phyloP scores from a whole-genome alignment of 2,329 filamentous ascomycete genomes.

The Stachybotrys elegans region DNA sequence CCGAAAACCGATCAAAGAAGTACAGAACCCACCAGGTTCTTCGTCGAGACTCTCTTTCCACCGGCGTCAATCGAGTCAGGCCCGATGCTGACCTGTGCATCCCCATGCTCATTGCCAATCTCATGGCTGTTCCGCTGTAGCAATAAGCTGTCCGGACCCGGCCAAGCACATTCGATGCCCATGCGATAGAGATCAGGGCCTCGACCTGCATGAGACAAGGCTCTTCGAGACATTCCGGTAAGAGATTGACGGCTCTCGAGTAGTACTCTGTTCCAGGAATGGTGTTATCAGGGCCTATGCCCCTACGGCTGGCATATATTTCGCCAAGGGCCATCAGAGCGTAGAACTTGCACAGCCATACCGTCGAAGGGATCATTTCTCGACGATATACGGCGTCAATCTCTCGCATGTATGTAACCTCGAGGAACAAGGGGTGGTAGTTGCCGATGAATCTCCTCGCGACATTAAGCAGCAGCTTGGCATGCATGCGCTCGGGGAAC shows the following conservation, averaged over 20 bases:
- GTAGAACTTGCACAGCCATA: constrained; percentile 38
- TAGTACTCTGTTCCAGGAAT: constrained; percentile 40
- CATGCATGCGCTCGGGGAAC: constrained; percentile 22
- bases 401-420: constrained; percentile 29
- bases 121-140: constrained; percentile 29
- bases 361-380: constrained; percentile 17
- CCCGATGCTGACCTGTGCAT: constrained; percentile 29
- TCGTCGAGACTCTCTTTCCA: constrained; percentile 18
- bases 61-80: constrained; percentile 12
- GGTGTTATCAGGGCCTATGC: constrained; percentile 16
- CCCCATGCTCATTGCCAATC: constrained; percentile 34
- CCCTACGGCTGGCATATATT: constrained; percentile 34
- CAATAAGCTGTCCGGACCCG: constrained; percentile 25
- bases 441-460: constrained; percentile 23
- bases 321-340: constrained; percentile 38
- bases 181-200: constrained; percentile 26
- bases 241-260: constrained; percentile 30
- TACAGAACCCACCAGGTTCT: constrained; percentile 29
- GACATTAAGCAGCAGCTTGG: constrained; percentile 22
- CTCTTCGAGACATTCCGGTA: constrained; percentile 36
- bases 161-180: constrained; percentile 28
- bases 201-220: constrained; percentile 39
- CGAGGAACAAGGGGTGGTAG: constrained; percentile 26
- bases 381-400: constrained; percentile 29
- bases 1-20: constrained; percentile 26